Percentiles rank a stretch among this genome's conserved stretches.
These are phyloP conservation scores for Solanum aculeatissimum DNA, from an alignment of 305 asterid genomes.

Conservation along the genomic window DNA sequence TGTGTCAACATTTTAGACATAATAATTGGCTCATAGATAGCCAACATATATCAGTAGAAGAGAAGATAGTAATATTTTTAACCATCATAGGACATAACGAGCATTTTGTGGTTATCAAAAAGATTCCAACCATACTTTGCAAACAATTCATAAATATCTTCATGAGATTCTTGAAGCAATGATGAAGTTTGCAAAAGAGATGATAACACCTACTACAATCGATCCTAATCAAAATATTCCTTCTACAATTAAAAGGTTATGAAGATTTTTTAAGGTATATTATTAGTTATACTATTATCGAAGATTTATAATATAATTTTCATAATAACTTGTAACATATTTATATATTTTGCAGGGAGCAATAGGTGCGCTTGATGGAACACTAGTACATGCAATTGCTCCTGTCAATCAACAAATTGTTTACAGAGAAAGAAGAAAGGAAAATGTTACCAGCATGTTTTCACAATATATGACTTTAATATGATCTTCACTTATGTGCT, in stretches of 20 bases:
- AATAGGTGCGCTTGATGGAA: too few species aligned
- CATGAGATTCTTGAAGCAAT: neutral
- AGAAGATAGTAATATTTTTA: neutral
- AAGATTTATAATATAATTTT: too few species aligned
- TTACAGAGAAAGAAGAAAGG: too few species aligned
- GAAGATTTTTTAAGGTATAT: neutral
- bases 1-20: neutral
- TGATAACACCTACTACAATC: neutral
- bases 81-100: neutral
- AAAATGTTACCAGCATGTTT: too few species aligned
- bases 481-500: too few species aligned
- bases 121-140: neutral
- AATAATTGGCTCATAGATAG: neutral
- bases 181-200: neutral
- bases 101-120: neutral
- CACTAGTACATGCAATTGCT: too few species aligned
- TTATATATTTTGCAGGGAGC: too few species aligned
- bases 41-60: neutral
- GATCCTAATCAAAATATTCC: neutral
- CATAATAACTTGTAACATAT: too few species aligned
- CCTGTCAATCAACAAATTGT: too few species aligned
- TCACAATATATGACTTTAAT: too few species aligned
- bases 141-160: neutral
- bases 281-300: neutral
- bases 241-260: neutral